Percentiles rank a stretch among this genome's conserved stretches.
These are phyloP conservation scores for Neurospora tetrasperma DNA, from an alignment of 495 filamentous ascomycete species.

Conservation along the genomic window DNA sequence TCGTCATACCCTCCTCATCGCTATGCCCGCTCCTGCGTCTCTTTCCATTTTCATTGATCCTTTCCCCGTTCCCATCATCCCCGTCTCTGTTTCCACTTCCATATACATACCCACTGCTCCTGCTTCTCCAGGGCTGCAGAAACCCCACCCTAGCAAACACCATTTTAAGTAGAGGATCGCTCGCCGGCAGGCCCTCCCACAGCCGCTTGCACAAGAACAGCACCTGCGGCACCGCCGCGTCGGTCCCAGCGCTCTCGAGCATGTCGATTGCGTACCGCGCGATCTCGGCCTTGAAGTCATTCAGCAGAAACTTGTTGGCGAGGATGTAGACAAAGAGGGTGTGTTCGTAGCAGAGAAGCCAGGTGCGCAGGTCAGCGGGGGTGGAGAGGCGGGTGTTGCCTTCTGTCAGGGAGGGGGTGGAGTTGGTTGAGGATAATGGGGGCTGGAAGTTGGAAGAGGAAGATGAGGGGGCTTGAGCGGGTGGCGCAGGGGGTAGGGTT, in stretches of 20 bases:
- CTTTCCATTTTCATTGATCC: not conserved
- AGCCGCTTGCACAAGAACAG: constrained; percentile 30
- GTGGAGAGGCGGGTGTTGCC: constrained; percentile 22
- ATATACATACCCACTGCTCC: not conserved
- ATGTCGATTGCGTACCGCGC: constrained; percentile 30
- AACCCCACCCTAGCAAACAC: constrained; percentile 37
- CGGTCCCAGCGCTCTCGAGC: constrained; percentile 35
- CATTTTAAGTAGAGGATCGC: constrained; percentile 32
- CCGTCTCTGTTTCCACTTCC: not conserved
- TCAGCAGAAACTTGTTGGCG: constrained; percentile 33
- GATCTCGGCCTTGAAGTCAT: constrained; percentile 32
- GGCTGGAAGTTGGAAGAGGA: not conserved
- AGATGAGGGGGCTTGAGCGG: not conserved
- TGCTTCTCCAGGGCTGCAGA: constrained; percentile 27
- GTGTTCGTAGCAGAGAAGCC: constrained; percentile 35
- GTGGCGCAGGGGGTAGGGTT: not conserved
- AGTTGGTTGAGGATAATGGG: not conserved
- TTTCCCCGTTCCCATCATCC: not conserved
- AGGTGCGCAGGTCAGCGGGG: constrained; percentile 32
- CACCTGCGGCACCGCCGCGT: constrained; percentile 29
- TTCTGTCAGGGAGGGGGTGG: constrained; percentile 6
- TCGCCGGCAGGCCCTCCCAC: constrained; percentile 28
- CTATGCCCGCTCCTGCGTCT: not conserved
- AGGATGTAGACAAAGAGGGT: constrained; percentile 37
- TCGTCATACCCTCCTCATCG: not conserved